Evolutionary conservation across 495 filamentous ascomycete genomes (phyloP).

Genomic region (Margaritispora aquatica): DNA sequence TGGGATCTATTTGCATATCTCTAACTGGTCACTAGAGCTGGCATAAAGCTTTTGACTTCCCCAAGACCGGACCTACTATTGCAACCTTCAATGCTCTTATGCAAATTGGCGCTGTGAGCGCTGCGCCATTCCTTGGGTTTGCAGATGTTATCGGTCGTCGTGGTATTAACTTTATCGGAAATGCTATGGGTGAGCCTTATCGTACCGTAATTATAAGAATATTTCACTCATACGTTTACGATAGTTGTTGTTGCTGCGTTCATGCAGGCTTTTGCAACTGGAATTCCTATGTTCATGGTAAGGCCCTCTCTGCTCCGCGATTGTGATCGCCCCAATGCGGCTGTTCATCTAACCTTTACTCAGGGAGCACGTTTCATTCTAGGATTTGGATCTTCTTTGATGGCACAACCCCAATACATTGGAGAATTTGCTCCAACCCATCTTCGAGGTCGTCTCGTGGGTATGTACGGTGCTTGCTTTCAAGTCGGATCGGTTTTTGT

Average conservation of each 20-base stretch:
- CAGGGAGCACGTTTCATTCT: conserved; percentile 34
- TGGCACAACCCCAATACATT: conserved; percentile 38
- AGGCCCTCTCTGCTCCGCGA: neutral
- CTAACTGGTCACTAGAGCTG: conserved; percentile 16
- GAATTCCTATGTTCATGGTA: conserved; percentile 33
- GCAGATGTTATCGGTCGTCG: conserved; percentile 36
- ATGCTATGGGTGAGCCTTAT: conserved; percentile 9
- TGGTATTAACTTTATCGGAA: conserved; percentile 35
- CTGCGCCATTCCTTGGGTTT: conserved; percentile 32
- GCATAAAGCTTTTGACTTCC: conserved; percentile 28
- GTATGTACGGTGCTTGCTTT: conserved; percentile 39
- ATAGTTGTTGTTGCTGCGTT: conserved; percentile 33
- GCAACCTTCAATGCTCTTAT: conserved; percentile 34
- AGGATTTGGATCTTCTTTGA: conserved; percentile 35
- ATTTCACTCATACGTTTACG: neutral
- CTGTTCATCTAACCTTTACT: neutral
- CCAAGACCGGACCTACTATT: conserved; percentile 25
- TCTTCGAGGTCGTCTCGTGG: conserved; percentile 37
- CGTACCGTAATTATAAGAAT: neutral
- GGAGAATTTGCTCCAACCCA: conserved; percentile 38
- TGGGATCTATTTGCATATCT: neutral
- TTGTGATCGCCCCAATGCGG: neutral
- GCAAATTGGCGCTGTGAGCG: conserved; percentile 34
- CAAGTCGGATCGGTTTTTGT: conserved; percentile 31
- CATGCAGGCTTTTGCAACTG: conserved; percentile 33